A percentile compares a stretch with the other conserved stretches of the same genome.
phyloP scores from a whole-genome alignment of 441 rosid species.

The Pelargonium citronellum region DNA sequence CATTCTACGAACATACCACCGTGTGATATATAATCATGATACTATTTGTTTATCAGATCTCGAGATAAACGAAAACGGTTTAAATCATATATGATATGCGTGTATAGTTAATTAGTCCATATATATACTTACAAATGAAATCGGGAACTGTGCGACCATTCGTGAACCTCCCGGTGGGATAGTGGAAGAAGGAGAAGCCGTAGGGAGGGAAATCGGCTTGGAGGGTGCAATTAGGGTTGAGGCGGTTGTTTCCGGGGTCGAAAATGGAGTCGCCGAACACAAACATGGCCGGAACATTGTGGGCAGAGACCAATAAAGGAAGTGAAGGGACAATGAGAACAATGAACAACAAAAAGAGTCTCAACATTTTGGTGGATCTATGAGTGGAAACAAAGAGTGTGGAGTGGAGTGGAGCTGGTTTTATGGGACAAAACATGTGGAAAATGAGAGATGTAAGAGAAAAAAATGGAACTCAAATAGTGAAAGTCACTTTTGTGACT shows the following conservation, averaged over 20 bases:
- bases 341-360: constrained; percentile 4
- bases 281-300: constrained; percentile 39
- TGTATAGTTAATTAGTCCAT: too few relatives aligned
- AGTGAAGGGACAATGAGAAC: constrained; percentile 13
- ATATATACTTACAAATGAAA: constrained; percentile 39
- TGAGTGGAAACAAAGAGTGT: background rate
- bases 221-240: constrained; percentile 48
- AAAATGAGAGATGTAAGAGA: background rate
- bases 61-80: too few relatives aligned
- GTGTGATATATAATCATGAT: too few relatives aligned
- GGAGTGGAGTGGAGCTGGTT: background rate
- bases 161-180: constrained; percentile 66
- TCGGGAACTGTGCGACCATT: constrained; percentile 59
- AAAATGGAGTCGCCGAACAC: constrained; percentile 53
- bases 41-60: too few relatives aligned
- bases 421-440: background rate
- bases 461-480: background rate
- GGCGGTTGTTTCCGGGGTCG: constrained; percentile 59
- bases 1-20: too few relatives aligned
- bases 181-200: constrained; percentile 47
- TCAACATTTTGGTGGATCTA: constrained; percentile 19
- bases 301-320: constrained; percentile 13
- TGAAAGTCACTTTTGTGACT: too few relatives aligned
- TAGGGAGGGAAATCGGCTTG: constrained; percentile 64
- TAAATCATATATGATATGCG: too few relatives aligned